These are phyloP conservation scores for Alnus glutinosa DNA, from an alignment of 306 rosid genomes.

Conservation along the genomic window DNA sequence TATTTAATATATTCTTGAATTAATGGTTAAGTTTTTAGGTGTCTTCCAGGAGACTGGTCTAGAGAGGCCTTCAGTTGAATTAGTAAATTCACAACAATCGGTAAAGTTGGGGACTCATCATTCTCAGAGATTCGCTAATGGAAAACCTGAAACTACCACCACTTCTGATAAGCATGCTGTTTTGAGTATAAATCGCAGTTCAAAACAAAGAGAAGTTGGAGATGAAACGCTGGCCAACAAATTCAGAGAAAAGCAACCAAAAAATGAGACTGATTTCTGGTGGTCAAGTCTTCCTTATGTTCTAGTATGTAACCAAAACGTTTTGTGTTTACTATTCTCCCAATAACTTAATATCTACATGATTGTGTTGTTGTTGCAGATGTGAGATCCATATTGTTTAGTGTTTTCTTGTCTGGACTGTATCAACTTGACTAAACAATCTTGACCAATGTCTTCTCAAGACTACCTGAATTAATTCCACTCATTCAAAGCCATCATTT, in stretches of 20 bases:
- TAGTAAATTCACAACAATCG: constrained; percentile 34
- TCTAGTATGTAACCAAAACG: constrained; percentile 54
- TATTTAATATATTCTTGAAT: constrained; percentile 30
- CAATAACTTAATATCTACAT: not conserved
- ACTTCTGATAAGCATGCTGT: constrained; percentile 32
- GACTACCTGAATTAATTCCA: not conserved
- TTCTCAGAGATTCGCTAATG: constrained; percentile 24
- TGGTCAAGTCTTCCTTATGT: constrained; percentile 80
- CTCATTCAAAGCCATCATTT: not conserved
- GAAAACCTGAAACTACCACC: constrained; percentile 23
- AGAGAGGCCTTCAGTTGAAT: constrained; percentile 45
- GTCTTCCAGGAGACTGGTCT: constrained; percentile 38
- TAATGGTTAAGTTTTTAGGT: constrained; percentile 55
- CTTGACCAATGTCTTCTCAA: constrained; percentile 11
- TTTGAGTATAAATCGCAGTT: constrained; percentile 34
- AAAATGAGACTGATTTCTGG: constrained; percentile 52
- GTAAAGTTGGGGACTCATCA: constrained; percentile 32
- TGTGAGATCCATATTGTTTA: constrained; percentile 6
- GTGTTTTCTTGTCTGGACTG: not conserved
- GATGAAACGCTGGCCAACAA: constrained; percentile 27
- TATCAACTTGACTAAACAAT: not conserved
- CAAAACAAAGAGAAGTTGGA: constrained; percentile 36
- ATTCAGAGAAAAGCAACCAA: constrained; percentile 37
- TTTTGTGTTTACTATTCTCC: not conserved
- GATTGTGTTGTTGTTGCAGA: not conserved